Percentiles rank a stretch among this genome's conserved stretches.
phyloP scores from a whole-genome alignment of 345 rosid genomes.

The Xanthoceras sorbifolium region DNA sequence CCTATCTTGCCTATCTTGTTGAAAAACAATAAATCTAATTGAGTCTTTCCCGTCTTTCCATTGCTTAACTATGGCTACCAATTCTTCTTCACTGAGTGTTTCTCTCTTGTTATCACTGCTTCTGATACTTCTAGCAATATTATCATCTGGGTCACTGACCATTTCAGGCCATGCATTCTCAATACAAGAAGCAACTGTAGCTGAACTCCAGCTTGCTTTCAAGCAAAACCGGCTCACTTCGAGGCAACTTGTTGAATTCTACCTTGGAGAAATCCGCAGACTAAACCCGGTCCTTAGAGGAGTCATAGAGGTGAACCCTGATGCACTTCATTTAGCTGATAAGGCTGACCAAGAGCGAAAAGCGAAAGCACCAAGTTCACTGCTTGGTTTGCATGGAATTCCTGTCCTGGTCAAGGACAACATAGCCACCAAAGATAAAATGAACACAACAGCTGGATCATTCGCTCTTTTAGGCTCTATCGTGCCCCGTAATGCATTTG shows the following conservation, averaged over 20 bases:
- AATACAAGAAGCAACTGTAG: slow-evolving; percentile 47
- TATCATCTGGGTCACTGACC: slow-evolving; percentile 11
- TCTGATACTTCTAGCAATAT: slow-evolving; percentile 13
- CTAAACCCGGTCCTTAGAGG: slow-evolving; percentile 7
- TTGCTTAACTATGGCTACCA: slow-evolving; percentile 21
- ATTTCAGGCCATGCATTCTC: slow-evolving; percentile 19
- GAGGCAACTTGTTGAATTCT: slow-evolving; percentile 9
- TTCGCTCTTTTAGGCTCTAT: slow-evolving; percentile 61
- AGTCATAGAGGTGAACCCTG: slow-evolving; percentile 17
- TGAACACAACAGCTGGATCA: slow-evolving; percentile 76
- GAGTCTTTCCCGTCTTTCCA: too few species aligned
- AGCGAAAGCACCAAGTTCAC: slow-evolving; percentile 19
- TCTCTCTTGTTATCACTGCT: slow-evolving; percentile 19
- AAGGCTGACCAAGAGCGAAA: slow-evolving; percentile 26
- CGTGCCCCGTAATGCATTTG: slow-evolving; percentile 67
- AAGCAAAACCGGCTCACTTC: slow-evolving; percentile 32
- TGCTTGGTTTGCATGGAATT: slow-evolving; percentile 55
- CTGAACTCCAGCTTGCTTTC: slow-evolving; percentile 47
- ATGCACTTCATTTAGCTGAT: slow-evolving; percentile 5
- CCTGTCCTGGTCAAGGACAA: slow-evolving; percentile 70
- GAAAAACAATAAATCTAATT: too few species aligned
- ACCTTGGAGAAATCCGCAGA: neutral
- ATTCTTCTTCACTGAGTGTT: neutral
- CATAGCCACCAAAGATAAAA: slow-evolving; percentile 60
- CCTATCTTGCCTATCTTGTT: too few species aligned